Conservation (phyloP, 2,329 filamentous ascomycete species). For the Colletotrichum kahawae region DNA sequence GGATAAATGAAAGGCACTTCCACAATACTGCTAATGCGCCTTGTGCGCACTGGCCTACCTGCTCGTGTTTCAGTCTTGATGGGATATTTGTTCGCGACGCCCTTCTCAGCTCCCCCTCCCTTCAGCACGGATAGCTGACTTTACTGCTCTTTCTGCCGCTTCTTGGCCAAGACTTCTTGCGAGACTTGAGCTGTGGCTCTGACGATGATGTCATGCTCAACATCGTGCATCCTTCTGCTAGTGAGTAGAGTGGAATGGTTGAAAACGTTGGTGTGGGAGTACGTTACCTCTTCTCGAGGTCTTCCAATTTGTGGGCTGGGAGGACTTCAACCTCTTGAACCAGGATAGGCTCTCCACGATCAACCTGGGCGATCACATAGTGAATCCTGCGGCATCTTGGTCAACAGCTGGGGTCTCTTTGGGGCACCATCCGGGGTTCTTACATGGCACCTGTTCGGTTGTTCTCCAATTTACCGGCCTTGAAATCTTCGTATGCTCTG, state of each 20-base stretch:
- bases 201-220: slow-evolving; percentile 82
- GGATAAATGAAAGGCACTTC: not conserved
- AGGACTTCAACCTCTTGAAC: slow-evolving; percentile 69
- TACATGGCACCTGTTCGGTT: slow-evolving; percentile 78
- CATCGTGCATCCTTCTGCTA: slow-evolving; percentile 66
- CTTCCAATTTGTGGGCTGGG: slow-evolving; percentile 58
- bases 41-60: not conserved
- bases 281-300: slow-evolving; percentile 56
- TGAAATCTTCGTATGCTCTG: slow-evolving; percentile 76
- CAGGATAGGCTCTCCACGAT: slow-evolving; percentile 65
- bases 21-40: not conserved
- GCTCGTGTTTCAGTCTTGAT: not conserved
- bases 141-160: not conserved
- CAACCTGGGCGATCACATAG: slow-evolving; percentile 81
- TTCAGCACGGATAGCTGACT: not conserved
- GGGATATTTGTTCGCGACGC: not conserved
- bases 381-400: slow-evolving; percentile 61
- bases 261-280: not conserved
- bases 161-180: slow-evolving; percentile 36
- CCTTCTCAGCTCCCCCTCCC: not conserved
- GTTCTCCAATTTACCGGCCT: slow-evolving; percentile 66
- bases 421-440: not conserved
- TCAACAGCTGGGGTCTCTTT: not conserved
- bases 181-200: slow-evolving; percentile 66
- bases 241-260: not conserved